phyloP scores from a whole-genome alignment of 768 basidiomycete genomes.

The Rhodotorula toruloides region DNA sequence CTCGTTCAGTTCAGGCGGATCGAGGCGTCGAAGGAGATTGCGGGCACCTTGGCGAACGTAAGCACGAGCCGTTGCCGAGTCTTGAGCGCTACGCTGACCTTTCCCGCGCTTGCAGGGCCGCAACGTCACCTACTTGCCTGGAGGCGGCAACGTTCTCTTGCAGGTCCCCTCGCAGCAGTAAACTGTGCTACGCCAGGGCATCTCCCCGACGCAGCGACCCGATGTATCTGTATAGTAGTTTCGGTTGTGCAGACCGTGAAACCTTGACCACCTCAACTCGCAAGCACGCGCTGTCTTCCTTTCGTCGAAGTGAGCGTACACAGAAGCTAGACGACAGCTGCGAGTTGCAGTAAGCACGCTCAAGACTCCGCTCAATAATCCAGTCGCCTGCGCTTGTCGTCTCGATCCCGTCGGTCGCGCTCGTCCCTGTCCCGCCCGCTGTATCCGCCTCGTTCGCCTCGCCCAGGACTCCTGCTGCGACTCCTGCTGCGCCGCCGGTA shows the following conservation, averaged over 20 bases:
- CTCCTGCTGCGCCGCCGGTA: constrained; percentile 50
- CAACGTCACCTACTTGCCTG: constrained; percentile 86
- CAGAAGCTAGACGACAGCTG: too few relatives aligned
- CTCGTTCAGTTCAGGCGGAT: constrained; percentile 93
- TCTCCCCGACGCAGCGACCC: too few relatives aligned
- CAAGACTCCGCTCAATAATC: constrained; percentile 4
- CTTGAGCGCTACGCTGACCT: neutral
- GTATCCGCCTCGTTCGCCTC: constrained; percentile 44
- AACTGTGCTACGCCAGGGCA: too few relatives aligned
- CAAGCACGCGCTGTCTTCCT: too few relatives aligned
- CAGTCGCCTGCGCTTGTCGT: constrained; percentile 30
- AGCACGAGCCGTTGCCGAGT: neutral
- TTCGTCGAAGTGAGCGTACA: too few relatives aligned
- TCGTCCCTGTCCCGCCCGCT: constrained; percentile 49
- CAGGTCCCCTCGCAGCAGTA: constrained; percentile 57
- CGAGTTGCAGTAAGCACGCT: too few relatives aligned
- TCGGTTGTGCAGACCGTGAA: too few relatives aligned
- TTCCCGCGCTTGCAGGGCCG: constrained; percentile 51
- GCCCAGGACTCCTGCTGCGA: constrained; percentile 39
- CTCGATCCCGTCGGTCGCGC: constrained; percentile 38
- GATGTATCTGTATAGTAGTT: too few relatives aligned
- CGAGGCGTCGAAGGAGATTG: constrained; percentile 97
- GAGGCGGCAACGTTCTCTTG: constrained; percentile 71
- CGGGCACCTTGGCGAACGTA: constrained; percentile 61
- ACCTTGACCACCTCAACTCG: too few relatives aligned